Conservation (phyloP, 345 rosid genomes). For the Rhodamnia argentea region DNA sequence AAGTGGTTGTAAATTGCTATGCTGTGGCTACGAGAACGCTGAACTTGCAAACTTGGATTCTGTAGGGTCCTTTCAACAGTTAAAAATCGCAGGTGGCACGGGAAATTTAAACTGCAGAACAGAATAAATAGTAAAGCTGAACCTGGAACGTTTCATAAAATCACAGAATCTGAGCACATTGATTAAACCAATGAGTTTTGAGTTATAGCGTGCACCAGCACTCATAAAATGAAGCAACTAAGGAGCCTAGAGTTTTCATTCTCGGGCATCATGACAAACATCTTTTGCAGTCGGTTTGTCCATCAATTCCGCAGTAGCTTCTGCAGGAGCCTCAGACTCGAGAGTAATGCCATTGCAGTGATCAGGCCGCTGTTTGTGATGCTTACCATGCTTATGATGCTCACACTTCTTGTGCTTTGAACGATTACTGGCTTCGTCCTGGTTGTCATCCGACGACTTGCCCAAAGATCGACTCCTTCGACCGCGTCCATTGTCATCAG, state of each 20-base stretch:
- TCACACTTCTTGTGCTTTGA: constrained; percentile 12
- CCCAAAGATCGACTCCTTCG: constrained; percentile 12
- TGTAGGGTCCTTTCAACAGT: too few relatives aligned
- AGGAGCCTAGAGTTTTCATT: background rate
- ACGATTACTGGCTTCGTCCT: constrained; percentile 8
- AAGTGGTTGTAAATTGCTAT: background rate
- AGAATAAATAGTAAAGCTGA: background rate
- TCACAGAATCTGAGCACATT: background rate
- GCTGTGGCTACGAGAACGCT: background rate
- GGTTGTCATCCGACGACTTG: constrained; percentile 26
- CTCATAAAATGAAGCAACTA: background rate
- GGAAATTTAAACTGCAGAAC: background rate
- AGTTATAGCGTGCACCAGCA: background rate
- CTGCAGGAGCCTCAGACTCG: background rate
- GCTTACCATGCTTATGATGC: constrained; percentile 1
- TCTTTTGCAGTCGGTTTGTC: background rate
- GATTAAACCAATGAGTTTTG: background rate
- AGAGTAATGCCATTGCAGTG: background rate
- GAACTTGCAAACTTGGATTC: background rate
- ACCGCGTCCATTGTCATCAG: constrained; percentile 2
- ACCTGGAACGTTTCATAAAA: background rate
- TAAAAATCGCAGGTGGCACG: background rate
- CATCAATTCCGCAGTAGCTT: constrained; percentile 1
- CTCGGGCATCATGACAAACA: background rate
- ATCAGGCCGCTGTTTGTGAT: constrained; percentile 11